Conservation (phyloP, 2,329 filamentous ascomycete genomes). For the Didymella exigua region DNA sequence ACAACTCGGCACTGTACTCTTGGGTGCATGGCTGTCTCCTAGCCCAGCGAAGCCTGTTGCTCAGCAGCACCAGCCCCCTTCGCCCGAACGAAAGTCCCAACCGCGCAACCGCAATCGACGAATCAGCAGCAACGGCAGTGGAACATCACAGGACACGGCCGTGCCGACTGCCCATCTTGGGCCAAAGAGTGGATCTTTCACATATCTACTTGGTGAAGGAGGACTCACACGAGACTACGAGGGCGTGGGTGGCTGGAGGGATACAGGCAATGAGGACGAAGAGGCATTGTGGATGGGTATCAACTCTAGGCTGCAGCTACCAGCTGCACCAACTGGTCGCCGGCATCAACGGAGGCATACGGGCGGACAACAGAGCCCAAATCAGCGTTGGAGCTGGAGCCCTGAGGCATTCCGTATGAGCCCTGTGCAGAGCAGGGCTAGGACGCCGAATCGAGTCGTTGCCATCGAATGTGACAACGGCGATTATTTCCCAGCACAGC, state of each 20-base stretch:
- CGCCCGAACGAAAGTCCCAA: slow-evolving; percentile 31
- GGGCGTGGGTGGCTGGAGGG: slow-evolving; percentile 51
- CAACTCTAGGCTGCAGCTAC: slow-evolving; percentile 50
- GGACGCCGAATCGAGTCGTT: slow-evolving; percentile 38
- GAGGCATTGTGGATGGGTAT: slow-evolving; percentile 54
- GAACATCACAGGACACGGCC: slow-evolving; percentile 28
- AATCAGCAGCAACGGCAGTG: slow-evolving; percentile 30
- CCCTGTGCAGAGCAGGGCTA: slow-evolving; percentile 44
- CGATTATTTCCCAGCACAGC: slow-evolving; percentile 40
- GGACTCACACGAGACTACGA: slow-evolving; percentile 50
- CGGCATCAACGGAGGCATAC: slow-evolving; percentile 44
- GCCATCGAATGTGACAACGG: slow-evolving; percentile 18
- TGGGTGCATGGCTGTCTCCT: slow-evolving; percentile 46
- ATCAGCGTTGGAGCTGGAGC: slow-evolving; percentile 35
- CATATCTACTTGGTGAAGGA: slow-evolving; percentile 41
- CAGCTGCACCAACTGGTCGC: slow-evolving; percentile 34
- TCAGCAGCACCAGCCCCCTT: slow-evolving; percentile 8
- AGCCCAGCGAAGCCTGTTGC: slow-evolving; percentile 21
- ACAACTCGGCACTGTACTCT: slow-evolving; percentile 49
- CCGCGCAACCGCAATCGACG: slow-evolving; percentile 33
- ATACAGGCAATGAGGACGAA: slow-evolving; percentile 48
- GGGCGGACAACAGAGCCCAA: slow-evolving; percentile 36
- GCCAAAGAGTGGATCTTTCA: slow-evolving; percentile 43
- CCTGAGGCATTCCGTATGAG: slow-evolving; percentile 47
- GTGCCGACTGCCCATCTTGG: slow-evolving; percentile 24